Conservation (phyloP, 2,329 filamentous ascomycete genomes). For the Fusarium tricinctum region DNA sequence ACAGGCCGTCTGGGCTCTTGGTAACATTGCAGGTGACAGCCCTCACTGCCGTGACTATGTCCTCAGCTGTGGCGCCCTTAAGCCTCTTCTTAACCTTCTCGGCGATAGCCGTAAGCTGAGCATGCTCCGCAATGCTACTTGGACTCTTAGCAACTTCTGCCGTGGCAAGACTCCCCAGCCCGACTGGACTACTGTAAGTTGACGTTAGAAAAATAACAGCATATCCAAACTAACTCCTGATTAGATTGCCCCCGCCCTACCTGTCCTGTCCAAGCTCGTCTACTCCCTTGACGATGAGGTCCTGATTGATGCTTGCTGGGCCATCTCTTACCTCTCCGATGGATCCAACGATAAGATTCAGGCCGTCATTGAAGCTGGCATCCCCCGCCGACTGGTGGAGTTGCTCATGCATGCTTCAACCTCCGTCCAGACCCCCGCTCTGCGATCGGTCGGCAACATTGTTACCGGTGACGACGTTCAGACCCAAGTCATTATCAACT, state of each 20-base stretch:
- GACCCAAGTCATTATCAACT: constrained; percentile 99
- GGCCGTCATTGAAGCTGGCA: constrained; percentile 97
- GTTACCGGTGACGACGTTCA: constrained; percentile 98
- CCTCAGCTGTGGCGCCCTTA: constrained; percentile 88
- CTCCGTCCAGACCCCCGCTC: constrained; percentile 96
- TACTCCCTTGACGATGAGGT: constrained; percentile 99
- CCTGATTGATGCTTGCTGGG: constrained; percentile 99
- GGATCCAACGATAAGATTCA: constrained; percentile 99
- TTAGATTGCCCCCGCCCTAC: constrained; percentile 93
- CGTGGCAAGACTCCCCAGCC: constrained; percentile 99
- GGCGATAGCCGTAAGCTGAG: constrained; percentile 98
- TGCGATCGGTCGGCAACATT: constrained; percentile 98
- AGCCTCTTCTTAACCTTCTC: constrained; percentile 88
- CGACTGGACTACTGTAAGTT: constrained; percentile 91
- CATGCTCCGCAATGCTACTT: constrained; percentile 98
- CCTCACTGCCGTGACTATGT: constrained; percentile 98
- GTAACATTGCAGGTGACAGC: constrained; percentile 99
- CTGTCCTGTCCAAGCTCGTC: constrained; percentile 95
- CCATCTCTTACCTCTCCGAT: constrained; percentile 97
- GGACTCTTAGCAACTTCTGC: constrained; percentile 99
- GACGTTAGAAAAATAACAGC: constrained; percentile 30
- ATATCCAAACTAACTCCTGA: constrained; percentile 24
- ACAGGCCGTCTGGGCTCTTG: constrained; percentile 97
- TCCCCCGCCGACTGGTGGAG: constrained; percentile 95
- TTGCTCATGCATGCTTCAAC: constrained; percentile 98